Conservation (phyloP, 1,284 basidiomycete genomes). For the Ustilago loliicola region DNA sequence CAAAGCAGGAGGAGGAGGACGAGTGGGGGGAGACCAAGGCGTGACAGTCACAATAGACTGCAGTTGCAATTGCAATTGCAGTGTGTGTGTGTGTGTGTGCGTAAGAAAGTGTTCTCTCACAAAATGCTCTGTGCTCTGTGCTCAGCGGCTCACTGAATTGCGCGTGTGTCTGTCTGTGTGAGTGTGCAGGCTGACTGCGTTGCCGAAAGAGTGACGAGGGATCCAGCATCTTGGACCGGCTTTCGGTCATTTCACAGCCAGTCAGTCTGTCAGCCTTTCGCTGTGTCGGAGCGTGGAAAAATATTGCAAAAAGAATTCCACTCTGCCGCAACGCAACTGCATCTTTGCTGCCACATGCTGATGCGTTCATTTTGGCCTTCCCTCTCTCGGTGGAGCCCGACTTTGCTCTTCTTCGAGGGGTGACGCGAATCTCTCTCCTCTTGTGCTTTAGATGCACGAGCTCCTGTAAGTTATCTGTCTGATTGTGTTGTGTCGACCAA, state of each 20-base stretch:
- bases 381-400: too few species aligned
- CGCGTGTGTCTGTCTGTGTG: not conserved
- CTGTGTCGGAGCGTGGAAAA: too few species aligned
- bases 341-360: too few species aligned
- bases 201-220: too few species aligned
- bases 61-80: too few species aligned
- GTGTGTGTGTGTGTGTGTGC: not conserved
- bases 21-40: not conserved
- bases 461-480: not conserved
- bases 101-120: not conserved
- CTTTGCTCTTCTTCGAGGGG: not conserved
- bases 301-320: too few species aligned
- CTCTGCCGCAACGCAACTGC: too few species aligned
- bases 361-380: too few species aligned
- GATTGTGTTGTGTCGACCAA: not conserved
- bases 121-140: not conserved
- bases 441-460: not conserved
- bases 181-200: not conserved
- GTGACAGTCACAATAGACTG: not conserved
- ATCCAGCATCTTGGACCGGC: too few species aligned
- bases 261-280: too few species aligned
- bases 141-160: not conserved
- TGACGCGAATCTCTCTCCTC: not conserved
- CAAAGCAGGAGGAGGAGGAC: not conserved
- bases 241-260: not conserved